Evolutionary conservation across 306 rosid species (phyloP), one percentile per base, ranked within the genome.

Genomic region (Malus sieversii): DNA sequence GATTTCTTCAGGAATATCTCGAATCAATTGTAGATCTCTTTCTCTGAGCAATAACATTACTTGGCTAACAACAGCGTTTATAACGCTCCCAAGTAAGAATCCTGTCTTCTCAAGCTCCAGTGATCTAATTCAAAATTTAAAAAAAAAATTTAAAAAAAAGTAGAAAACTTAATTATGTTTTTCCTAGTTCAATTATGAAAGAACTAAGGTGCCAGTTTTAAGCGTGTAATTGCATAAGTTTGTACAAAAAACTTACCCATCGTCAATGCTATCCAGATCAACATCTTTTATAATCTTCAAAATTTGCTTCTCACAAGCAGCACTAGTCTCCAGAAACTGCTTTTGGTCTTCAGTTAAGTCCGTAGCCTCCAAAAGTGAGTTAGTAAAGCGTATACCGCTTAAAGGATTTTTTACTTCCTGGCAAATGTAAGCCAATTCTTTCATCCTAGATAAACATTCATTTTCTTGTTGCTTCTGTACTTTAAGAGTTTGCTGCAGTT

Each of bases 31-130:
- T 80, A 96, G 77, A 78, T 87, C 91, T 83, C 93, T 90, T 78
- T 92, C 98, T 84, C 96, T 88, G 76, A 96, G 86, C 83, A 88
- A 61, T 83, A 87, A 60, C 99, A 92, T 96, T 42, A 88, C 98
- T 92, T 96, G 99, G 88, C 99, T 92, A 76, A 96, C 99, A 81
- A 96, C 99, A 61, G 98, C 97, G 70, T 96, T 89, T 67, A 96
- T 90, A 77, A 92, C 92, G 79, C 91, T 89, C 68, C 97, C 99
- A 53, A 96, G 91, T 74, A 90, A 70, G 84, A 96, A 96, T 66
- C 92, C 99, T 40, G 79, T 85, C 75, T 88, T 90, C 81, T 92
- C 98, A 79, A 96, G 91, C 94, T 88, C 96, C 96, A 96, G 53
- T 59, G 92, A 88, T 83, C 98, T 92, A 71, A 76, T 55, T 77